Base-by-base conservation (phyloP, 2,329 filamentous ascomycete genomes). In the Endoconidiophora polonica region DNA sequence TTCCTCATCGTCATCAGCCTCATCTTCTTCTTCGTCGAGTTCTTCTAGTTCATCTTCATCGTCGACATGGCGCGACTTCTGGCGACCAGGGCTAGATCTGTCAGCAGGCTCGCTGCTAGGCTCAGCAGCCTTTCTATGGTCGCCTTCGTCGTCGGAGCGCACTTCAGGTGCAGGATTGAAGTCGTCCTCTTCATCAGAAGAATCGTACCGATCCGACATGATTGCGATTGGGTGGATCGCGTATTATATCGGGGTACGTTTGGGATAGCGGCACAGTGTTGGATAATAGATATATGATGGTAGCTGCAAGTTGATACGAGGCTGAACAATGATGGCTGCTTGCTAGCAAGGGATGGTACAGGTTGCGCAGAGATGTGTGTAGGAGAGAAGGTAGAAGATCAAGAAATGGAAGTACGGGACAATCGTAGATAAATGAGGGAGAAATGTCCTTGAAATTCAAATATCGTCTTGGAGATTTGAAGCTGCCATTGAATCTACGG, bases 141-240 rank as follows among this genome's bases (percentile, higher is more conserved):
- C 45, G 24, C 69, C 73, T 54, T 86, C 83, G 46, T 78, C 79
- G 56, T 90, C 85, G 2, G 84, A 91, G 33, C 77, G 60, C 52
- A 86, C 77, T 54, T 77, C 81, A 18, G 82, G 81, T 45, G 74
- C 77, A 46, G 87, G 88, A 63, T 94, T 94, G 73, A 95, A 94
- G 63, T 90, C 83, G 58, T 93, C 87, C 58, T 93, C 86, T 46
- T 91, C 85, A 50, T 85, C 82, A 53, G 76, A 80, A 54, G 80
- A 76, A 58, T 77, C 71, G 59, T 49, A 50, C 12, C 22, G 46
- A 40, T 53, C 51, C 22, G 51, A 53, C 51, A 53, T 53, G 18
- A 18, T 48, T 33, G 20, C 14, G 26, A 18, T 45, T 26, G 33
- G n/a, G 26, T 18, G 16, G 14, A 42, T 39, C 37, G 24, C 23